These are phyloP conservation scores for Purpureocillium lavendulum DNA, from an alignment of 2,329 filamentous ascomycete species.

Conservation along the genomic window DNA sequence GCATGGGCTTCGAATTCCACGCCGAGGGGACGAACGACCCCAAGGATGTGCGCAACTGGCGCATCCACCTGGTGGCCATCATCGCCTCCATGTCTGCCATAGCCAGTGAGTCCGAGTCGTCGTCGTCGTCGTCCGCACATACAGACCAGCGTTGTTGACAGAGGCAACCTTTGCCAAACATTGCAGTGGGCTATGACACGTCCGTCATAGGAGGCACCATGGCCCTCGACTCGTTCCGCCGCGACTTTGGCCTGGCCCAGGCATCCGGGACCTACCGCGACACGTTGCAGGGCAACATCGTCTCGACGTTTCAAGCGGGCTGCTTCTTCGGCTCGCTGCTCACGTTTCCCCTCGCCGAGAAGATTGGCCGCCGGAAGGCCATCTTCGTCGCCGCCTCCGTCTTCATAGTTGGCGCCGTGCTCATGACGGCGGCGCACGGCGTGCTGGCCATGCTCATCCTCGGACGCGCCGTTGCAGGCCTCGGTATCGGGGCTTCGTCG, in stretches of 20 bases:
- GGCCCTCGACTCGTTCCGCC: slow-evolving; percentile 26
- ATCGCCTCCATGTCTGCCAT: slow-evolving; percentile 18
- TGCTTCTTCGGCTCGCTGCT: slow-evolving; percentile 30
- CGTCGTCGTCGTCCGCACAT: background rate
- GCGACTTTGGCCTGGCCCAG: slow-evolving; percentile 23
- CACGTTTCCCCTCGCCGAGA: slow-evolving; percentile 38
- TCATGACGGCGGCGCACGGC: slow-evolving; percentile 25
- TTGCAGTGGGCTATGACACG: slow-evolving; percentile 26
- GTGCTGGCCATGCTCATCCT: slow-evolving; percentile 30
- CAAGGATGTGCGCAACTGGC: slow-evolving; percentile 17
- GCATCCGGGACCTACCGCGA: slow-evolving; percentile 17
- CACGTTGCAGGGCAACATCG: slow-evolving; percentile 28
- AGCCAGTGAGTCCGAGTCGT: slow-evolving; percentile 12
- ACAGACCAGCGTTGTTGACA: too few species aligned
- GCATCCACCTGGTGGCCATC: slow-evolving; percentile 16
- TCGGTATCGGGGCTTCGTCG: slow-evolving; percentile 43
- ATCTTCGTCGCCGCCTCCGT: slow-evolving; percentile 34
- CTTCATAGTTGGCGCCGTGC: slow-evolving; percentile 27
- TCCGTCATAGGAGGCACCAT: slow-evolving; percentile 31
- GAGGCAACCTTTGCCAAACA: too few species aligned
- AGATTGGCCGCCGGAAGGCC: slow-evolving; percentile 35
- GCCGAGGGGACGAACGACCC: slow-evolving; percentile 3
- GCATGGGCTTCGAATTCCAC: slow-evolving; percentile 13
- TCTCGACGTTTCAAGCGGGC: slow-evolving; percentile 28
- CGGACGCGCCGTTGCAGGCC: slow-evolving; percentile 40